Evolutionary conservation across 2,329 filamentous ascomycete genomes (phyloP), one percentile per base, ranked within the genome.

Genomic region (Lasiodiplodia theobromae): DNA sequence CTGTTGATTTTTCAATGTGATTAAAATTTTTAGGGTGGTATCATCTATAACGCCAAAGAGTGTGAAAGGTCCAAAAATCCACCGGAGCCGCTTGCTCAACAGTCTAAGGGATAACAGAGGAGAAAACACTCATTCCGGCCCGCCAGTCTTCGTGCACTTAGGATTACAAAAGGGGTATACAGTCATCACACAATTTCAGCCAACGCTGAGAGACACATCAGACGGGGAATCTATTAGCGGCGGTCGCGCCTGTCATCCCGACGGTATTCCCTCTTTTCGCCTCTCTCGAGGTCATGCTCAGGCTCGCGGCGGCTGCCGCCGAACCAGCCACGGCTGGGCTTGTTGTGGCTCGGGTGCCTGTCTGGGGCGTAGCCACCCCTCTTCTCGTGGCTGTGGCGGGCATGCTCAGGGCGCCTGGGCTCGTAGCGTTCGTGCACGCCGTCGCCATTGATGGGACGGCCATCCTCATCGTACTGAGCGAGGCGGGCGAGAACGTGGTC

Each of bases 381-480:
- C 31, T 23, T 67, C 56, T 69, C 68, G n/a, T 47, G 52, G 53
- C 40, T 40, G 14, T 68, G 51, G 21, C 66, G 62, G 16, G 53
- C 66, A 1, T 40, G 47, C 31, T 68, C 51, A 7, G 69, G 69
- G 18, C 34, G 44, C 37, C 66, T 53, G 47, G 56, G 66, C 37
- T 68, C 56, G 23, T 68, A 62, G 44, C 66, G 54, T 10, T 58
- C 69, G 28, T 44, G 37, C 12, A 62, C 47, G 8, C 57, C 60
- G 16, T 70, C 66, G 51, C 62, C 60, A 5, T 56, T 54, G 47
- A 53, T 28, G 14, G 58, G 66, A 11, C 53, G 23, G 11, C 28
- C 31, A 62, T 75, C 72, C 40, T 77, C 76, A 23, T 80, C 77
- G 47, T 64, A 64, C 47, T 64, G 60, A 1, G 60, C 60, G 23